Base-by-base conservation (phyloP, 2,329 filamentous ascomycete species). In the Camillea tinctor region DNA sequence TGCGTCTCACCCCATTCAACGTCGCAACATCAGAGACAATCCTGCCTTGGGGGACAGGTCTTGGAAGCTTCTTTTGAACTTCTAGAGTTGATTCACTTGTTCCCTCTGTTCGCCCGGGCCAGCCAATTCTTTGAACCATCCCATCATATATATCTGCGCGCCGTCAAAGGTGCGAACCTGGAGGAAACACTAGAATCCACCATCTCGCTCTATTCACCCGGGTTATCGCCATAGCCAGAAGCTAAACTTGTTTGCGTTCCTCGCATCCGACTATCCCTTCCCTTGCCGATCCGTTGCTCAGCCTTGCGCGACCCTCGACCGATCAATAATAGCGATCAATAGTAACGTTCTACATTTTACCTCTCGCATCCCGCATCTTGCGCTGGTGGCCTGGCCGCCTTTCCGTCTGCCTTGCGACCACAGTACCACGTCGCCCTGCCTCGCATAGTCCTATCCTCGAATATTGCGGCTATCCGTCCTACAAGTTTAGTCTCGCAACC, bases 21-120 rank as follows among this genome's bases (percentile, higher is more conserved):
- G 64, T 64, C 62, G 64, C 64, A 66, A 56, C 57, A 56, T 55
- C 51, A 68, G 66, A 72, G 64, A 71, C 69, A 68, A 58, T 63
- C 54, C 50, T 58, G 57, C 53, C 57, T 63, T 58, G 60, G 50
- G 26, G 26, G 26, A 30, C n/a, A n/a, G 23, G 65, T 65, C 66
- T 71, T 69, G 61, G 68, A 69, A 70, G 56, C 67, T 70, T 67
- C 68, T 70, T 66, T 69, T 57, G 61, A 59, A 57, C 66, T 70
- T 71, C 69, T 57, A 64, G 60, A 40, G 51, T 53, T 69, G 67
- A 66, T 64, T 66, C 66, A 69, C 57, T 60, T 62, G 58, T 59
- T 65, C 65, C 58, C 26, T 30, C 58, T 60, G 22, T 56, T 55
- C 48, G 58, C 60, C 57, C 56, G 22, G 26, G 23, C 24, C 40